phyloP scores from a whole-genome alignment of 495 filamentous ascomycete genomes.

The Lasiosphaeris hirsuta region DNA sequence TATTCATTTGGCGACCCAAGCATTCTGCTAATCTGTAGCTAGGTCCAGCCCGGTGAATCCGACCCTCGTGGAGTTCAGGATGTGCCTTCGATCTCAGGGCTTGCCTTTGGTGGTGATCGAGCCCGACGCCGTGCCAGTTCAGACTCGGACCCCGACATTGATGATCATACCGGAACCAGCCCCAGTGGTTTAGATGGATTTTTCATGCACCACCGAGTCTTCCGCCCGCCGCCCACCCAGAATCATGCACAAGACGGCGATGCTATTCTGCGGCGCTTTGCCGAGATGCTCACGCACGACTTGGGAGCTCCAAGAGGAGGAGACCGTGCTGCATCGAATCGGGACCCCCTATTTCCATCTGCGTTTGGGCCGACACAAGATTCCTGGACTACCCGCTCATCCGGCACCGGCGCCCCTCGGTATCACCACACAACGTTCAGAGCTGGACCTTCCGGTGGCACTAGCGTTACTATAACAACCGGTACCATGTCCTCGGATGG shows the following conservation, averaged over 20 bases:
- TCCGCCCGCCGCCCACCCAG: constrained; percentile 13
- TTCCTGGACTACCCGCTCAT: too few relatives aligned
- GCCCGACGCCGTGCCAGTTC: constrained; percentile 41
- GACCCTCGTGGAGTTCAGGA: constrained; percentile 42
- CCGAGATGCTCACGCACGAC: constrained; percentile 37
- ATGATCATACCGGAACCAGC: constrained; percentile 36
- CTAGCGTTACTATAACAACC: constrained; percentile 34
- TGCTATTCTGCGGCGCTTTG: constrained; percentile 40
- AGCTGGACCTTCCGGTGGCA: constrained; percentile 19
- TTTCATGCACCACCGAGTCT: constrained; percentile 25
- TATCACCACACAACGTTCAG: constrained; percentile 23
- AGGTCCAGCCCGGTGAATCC: constrained; percentile 36
- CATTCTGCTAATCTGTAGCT: constrained; percentile 19
- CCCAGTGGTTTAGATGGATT: constrained; percentile 43
- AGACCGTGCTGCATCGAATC: neutral
- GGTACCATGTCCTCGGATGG: neutral
- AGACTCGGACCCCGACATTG: constrained; percentile 48
- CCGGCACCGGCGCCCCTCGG: too few relatives aligned
- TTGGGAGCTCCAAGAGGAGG: constrained; percentile 16
- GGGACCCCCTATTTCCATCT: neutral
- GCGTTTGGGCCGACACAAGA: too few relatives aligned
- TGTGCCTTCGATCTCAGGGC: constrained; percentile 16
- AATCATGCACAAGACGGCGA: constrained; percentile 25
- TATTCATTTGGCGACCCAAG: constrained; percentile 3
- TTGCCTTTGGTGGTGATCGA: constrained; percentile 25